Conservation (phyloP, 192 early-diverging fungal genomes). For the Diversispora epigaea region DNA sequence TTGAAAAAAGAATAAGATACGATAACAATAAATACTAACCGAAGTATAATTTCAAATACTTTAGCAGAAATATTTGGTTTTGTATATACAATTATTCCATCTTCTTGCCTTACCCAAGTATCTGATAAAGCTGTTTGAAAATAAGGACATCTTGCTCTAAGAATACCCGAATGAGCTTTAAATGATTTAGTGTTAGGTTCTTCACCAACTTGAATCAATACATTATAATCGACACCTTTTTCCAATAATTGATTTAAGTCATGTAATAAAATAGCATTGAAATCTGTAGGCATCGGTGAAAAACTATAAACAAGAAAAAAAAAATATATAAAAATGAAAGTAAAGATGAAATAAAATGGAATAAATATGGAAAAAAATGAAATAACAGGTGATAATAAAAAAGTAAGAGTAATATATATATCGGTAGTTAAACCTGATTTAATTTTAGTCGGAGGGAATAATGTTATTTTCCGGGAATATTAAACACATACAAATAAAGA, state of each 20-base stretch:
- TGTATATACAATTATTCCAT: conserved; percentile 5
- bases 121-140: conserved; percentile 19
- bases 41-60: conserved; percentile 23
- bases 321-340: too few relatives aligned
- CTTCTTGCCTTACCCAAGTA: conserved; percentile 9
- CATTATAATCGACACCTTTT: conserved; percentile 5
- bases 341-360: too few relatives aligned
- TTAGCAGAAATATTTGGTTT: conserved; percentile 10
- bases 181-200: conserved; percentile 18
- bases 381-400: too few relatives aligned
- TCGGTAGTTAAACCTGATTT: too few relatives aligned
- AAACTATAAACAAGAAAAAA: too few relatives aligned
- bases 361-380: too few relatives aligned
- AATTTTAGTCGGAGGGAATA: too few relatives aligned
- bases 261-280: conserved; percentile 1
- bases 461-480: too few relatives aligned
- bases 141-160: conserved; percentile 10
- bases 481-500: too few relatives aligned
- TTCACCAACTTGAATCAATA: conserved; percentile 13
- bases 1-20: not conserved
- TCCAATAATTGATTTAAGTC: conserved; percentile 13
- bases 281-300: not conserved
- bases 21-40: not conserved
- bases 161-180: conserved; percentile 9
- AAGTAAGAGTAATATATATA: too few relatives aligned